phyloP scores from a whole-genome alignment of 805 yeast species.

The Yamadazyma kitorensis region DNA sequence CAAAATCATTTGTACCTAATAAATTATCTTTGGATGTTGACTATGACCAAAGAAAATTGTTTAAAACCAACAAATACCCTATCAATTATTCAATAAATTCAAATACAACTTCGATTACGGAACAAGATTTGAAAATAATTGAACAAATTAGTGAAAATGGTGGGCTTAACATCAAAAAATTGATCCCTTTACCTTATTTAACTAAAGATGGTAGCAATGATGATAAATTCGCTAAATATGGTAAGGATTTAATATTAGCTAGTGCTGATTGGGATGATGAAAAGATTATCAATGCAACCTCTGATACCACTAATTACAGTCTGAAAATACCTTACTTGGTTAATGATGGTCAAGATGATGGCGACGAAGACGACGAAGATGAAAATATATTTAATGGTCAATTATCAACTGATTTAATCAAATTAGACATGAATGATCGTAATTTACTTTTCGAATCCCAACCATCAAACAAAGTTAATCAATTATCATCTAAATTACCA shows the following conservation, averaged over 20 bases:
- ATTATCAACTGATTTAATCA: slow-evolving; percentile 38
- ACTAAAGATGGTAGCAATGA: slow-evolving; percentile 30
- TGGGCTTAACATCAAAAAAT: slow-evolving; percentile 14
- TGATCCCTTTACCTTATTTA: slow-evolving; percentile 26
- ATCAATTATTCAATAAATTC: slow-evolving; percentile 4
- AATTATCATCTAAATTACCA: slow-evolving; percentile 34
- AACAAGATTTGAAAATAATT: slow-evolving; percentile 30
- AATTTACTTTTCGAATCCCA: slow-evolving; percentile 56
- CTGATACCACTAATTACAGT: no score
- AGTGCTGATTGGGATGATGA: slow-evolving; percentile 80
- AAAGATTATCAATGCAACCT: slow-evolving; percentile 48
- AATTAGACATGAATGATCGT: slow-evolving; percentile 86
- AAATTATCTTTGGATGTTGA: slow-evolving; percentile 60
- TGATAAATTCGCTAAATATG: slow-evolving; percentile 39
- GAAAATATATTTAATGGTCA: slow-evolving; percentile 79
- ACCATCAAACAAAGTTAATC: slow-evolving; percentile 29
- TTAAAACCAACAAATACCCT: slow-evolving; percentile 30
- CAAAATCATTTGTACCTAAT: slow-evolving; percentile 55
- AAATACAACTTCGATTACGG: slow-evolving; percentile 22
- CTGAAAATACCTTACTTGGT: no score
- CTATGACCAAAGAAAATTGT: slow-evolving; percentile 54
- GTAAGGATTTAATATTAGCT: slow-evolving; percentile 60
- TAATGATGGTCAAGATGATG: slow-evolving; percentile 14
- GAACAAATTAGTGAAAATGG: slow-evolving; percentile 22
- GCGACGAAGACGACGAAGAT: slow-evolving; percentile 46